Evolutionary conservation across 805 yeast genomes (phyloP), one percentile per base, ranked within the genome.

Genomic region (Cyberlindnera euphorbiiphila): DNA sequence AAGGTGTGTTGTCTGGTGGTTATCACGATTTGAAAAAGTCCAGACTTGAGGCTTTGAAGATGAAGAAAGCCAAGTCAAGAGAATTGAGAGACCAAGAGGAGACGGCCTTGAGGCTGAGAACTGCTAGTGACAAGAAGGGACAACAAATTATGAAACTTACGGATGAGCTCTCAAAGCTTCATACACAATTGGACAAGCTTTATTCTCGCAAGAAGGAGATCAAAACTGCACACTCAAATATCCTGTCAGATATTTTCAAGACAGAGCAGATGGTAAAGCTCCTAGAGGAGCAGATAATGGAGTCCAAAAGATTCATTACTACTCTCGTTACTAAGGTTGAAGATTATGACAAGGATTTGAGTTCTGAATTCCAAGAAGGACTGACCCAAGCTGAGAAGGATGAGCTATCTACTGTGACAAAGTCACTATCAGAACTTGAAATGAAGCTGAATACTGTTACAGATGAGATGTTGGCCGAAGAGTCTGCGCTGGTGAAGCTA

Each of bases 1-100:
- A 70, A 47, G 98, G 98, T 59, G 84, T 83, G 2, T 59, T 93
- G 30, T 78, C 86, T 17, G 98, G 98, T 60, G 98, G 98, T 33
- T 86, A 73, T 51, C 73, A 85, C 48, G 93, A 85, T 50, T 73
- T 69, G 49, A 74, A 74, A 42, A 68, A 65, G 36, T 81, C 87
- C 0, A 71, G 94, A 49, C 60, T 89, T 32, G 95, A 87, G 48
- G 74, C 81, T 3, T 66, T 86, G 51, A 77, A 76, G 37, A 56
- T 63, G 11, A 71, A 83, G 45, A 68, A 73, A 11, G 69, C 64
- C 37, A 76, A 82, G 55, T 72, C 66, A 28, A 56, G 59, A 3
- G 78, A 76, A 29, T 62, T 72, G 13, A 68, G 57, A n/a, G 56
- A 57, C 4, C 55, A 68, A 6, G 67, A 66, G 23, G 55, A 49